Evolutionary conservation across 805 yeast species (phyloP).

Genomic region (Kodamaea hsintzibuensis): DNA sequence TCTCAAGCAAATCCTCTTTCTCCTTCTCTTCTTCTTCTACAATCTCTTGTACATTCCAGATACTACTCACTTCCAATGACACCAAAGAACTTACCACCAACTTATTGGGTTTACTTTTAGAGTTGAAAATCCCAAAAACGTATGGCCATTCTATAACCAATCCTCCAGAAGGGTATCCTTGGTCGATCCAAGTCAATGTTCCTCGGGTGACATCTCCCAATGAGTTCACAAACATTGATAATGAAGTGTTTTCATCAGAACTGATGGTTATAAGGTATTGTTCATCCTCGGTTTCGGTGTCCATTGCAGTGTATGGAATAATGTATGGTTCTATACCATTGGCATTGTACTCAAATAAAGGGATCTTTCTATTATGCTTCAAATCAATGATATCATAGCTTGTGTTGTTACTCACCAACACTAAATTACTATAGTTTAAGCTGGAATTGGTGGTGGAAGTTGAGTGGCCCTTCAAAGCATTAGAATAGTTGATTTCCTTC

Average conservation of each 20-base stretch:
- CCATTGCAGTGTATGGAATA: constrained; percentile 18
- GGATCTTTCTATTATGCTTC: constrained; percentile 31
- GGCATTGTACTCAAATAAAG: constrained; percentile 33
- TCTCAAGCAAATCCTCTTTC: background rate
- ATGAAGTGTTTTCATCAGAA: constrained; percentile 33
- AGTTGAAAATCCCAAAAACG: constrained; percentile 29
- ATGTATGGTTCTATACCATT: constrained; percentile 22
- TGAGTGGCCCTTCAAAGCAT: constrained; percentile 29
- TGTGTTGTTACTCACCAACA: constrained; percentile 32
- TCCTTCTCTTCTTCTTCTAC: background rate
- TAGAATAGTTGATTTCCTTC: constrained; percentile 33
- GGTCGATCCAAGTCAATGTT: constrained; percentile 37
- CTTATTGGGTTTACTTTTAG: constrained; percentile 6
- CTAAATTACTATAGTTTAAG: constrained; percentile 29
- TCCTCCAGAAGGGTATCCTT: constrained; percentile 38
- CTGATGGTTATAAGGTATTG: constrained; percentile 36
- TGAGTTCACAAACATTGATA: constrained; percentile 42
- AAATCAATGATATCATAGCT: constrained; percentile 41
- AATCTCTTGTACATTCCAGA: background rate
- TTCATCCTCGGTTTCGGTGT: constrained; percentile 17
- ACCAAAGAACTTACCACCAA: constrained; percentile 27
- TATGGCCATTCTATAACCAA: constrained; percentile 39
- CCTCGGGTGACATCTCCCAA: constrained; percentile 44
- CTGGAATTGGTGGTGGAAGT: constrained; percentile 25
- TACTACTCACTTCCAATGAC: constrained; percentile 14